Evolutionary conservation across 1,139 yeast genomes (phyloP).

Genomic region (Lodderomyces elongisporus): DNA sequence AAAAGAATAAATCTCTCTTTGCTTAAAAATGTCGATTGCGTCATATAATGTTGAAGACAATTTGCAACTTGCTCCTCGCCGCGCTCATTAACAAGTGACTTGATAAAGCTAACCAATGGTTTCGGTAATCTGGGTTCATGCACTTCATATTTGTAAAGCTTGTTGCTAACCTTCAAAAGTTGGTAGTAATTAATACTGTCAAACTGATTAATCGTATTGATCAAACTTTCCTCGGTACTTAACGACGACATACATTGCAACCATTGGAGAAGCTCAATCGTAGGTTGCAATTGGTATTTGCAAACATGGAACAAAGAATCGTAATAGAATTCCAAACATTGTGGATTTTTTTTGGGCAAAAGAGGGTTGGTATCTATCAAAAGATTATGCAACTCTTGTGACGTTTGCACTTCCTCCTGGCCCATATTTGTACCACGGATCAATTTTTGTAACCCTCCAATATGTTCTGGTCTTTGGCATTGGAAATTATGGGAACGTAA

Average conservation of each 20-base stretch:
- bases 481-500: constrained; percentile 69
- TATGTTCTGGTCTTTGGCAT: constrained; percentile 41
- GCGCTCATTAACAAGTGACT: constrained; percentile 30
- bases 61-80: constrained; percentile 35
- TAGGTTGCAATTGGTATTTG: constrained; percentile 62
- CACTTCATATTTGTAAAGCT: constrained; percentile 79
- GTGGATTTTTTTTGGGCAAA: constrained; percentile 21
- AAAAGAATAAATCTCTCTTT: constrained; percentile 42
- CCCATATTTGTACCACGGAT: constrained; percentile 14
- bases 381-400: constrained; percentile 18
- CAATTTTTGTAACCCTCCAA: constrained; percentile 23
- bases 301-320: constrained; percentile 57
- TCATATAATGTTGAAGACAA: constrained; percentile 37
- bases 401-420: background rate
- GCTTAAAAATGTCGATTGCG: constrained; percentile 36
- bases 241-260: constrained; percentile 75
- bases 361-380: constrained; percentile 17
- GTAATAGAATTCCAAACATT: constrained; percentile 43
- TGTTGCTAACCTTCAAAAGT: constrained; percentile 57
- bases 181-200: constrained; percentile 65
- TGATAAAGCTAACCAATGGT: constrained; percentile 32
- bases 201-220: constrained; percentile 52
- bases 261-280: constrained; percentile 83
- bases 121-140: constrained; percentile 64
- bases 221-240: constrained; percentile 51